Evolutionary conservation across 2,329 filamentous ascomycete species (phyloP).

Genomic region (Aspergillus sojae): DNA sequence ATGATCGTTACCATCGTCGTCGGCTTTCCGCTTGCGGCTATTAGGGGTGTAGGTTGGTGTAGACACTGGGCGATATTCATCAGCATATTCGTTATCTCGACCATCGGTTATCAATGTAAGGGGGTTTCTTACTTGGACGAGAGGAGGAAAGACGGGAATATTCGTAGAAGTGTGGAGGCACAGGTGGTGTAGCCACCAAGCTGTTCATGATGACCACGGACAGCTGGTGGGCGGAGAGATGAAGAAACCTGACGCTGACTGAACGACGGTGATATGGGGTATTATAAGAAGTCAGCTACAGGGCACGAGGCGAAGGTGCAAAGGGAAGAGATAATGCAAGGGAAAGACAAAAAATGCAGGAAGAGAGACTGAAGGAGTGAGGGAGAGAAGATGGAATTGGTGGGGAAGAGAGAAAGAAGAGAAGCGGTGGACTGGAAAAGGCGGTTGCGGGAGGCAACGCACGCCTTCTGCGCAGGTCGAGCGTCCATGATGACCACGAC

Average conservation of each 20-base stretch:
- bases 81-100: conserved; percentile 9
- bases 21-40: conserved; percentile 83
- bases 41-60: conserved; percentile 43
- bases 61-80: conserved; percentile 35
- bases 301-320: conserved; percentile 18
- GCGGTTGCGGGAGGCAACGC: conserved; percentile 42
- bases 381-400: conserved; percentile 13
- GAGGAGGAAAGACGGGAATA: conserved; percentile 62
- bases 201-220: conserved; percentile 59
- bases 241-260: conserved; percentile 21
- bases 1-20: conserved; percentile 63
- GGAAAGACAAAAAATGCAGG: conserved; percentile 12
- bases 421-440: conserved; percentile 34
- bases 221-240: conserved; percentile 31
- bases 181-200: conserved; percentile 59
- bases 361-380: conserved; percentile 12
- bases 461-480: conserved; percentile 15
- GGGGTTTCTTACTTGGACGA: conserved; percentile 56
- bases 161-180: conserved; percentile 66
- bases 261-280: conserved; percentile 10
- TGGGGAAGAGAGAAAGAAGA: conserved; percentile 23
- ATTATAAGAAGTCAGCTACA: conserved; percentile 8
- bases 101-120: conserved; percentile 12
- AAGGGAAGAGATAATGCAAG: conserved; percentile 14
- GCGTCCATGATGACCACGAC: conserved; percentile 9